Conservation (phyloP, 768 basidiomycete species). For the Tulasnella sp. region DNA sequence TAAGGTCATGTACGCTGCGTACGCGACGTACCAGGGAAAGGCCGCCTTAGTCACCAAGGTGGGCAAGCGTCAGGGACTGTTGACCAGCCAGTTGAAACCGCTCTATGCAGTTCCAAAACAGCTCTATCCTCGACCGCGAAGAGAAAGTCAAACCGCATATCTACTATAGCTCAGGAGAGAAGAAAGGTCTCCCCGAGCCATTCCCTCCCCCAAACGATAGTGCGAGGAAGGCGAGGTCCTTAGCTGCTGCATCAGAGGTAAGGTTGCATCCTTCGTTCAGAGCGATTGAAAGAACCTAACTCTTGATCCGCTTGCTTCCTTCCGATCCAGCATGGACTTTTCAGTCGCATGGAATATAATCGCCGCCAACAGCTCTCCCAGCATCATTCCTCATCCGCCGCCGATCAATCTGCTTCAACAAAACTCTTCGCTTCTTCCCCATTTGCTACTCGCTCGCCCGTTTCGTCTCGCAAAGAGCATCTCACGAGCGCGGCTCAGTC, state of each 20-base stretch:
- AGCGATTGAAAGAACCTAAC: not conserved
- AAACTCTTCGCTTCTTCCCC: not conserved
- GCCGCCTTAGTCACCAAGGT: conserved; percentile 81
- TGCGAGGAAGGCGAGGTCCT: conserved; percentile 43
- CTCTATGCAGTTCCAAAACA: conserved; percentile 2
- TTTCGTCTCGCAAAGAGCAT: not conserved
- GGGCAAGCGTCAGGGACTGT: conserved; percentile 34
- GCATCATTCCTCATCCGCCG: not conserved
- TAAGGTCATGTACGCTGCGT: conserved; percentile 83
- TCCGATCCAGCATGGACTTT: conserved; percentile 4
- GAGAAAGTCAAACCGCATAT: conserved; percentile 2
- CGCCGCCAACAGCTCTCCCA: not conserved
- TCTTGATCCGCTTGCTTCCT: not conserved
- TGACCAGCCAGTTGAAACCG: conserved; percentile 33
- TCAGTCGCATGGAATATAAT: not conserved
- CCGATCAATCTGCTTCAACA: not conserved
- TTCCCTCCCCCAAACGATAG: conserved; percentile 78
- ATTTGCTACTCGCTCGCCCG: not conserved
- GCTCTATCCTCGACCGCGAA: conserved; percentile 9
- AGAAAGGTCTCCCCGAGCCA: conserved; percentile 25
- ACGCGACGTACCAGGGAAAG: conserved; percentile 89
- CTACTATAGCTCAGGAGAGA: conserved; percentile 1
- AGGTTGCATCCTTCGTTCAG: not conserved
- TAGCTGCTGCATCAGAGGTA: conserved; percentile 11
- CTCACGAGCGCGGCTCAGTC: not conserved